Evolutionary conservation across 116 monocot genomes (phyloP).

Genomic region (Dioscorea cayenensis): DNA sequence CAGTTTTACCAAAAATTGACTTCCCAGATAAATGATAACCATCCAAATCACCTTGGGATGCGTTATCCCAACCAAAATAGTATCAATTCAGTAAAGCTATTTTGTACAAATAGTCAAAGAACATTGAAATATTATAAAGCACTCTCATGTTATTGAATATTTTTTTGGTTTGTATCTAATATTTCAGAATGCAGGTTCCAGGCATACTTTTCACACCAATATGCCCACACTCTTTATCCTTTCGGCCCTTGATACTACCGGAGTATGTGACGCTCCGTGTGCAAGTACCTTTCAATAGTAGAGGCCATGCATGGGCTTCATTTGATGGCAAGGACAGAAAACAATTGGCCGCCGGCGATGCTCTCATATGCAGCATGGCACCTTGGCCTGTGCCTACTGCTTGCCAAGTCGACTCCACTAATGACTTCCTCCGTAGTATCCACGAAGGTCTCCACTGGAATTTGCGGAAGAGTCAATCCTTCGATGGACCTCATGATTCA

Average conservation of each 20-base stretch:
- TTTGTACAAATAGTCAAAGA: no score
- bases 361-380: constrained; percentile 85
- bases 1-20: no score
- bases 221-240: constrained; percentile 94
- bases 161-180: no score
- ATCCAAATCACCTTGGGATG: no score
- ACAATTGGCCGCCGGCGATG: constrained; percentile 79
- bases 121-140: no score
- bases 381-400: constrained; percentile 97
- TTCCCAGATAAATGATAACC: no score
- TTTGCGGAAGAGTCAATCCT: constrained; percentile 76
- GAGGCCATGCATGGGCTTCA: constrained; percentile 95
- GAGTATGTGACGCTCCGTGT: constrained; percentile 81
- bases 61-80: no score
- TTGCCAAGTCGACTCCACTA: constrained; percentile 85
- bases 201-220: constrained; percentile 97
- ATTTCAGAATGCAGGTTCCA: constrained; percentile 60
- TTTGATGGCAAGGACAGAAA: constrained; percentile 94
- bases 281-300: constrained; percentile 88
- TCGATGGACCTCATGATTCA: constrained; percentile 67
- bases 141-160: no score
- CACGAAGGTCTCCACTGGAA: constrained; percentile 99
- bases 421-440: constrained; percentile 86
- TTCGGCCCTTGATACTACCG: constrained; percentile 84
- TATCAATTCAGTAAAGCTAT: no score